These are phyloP conservation scores for Daedalea quercina DNA, from an alignment of 768 basidiomycete genomes.

Conservation along the genomic window DNA sequence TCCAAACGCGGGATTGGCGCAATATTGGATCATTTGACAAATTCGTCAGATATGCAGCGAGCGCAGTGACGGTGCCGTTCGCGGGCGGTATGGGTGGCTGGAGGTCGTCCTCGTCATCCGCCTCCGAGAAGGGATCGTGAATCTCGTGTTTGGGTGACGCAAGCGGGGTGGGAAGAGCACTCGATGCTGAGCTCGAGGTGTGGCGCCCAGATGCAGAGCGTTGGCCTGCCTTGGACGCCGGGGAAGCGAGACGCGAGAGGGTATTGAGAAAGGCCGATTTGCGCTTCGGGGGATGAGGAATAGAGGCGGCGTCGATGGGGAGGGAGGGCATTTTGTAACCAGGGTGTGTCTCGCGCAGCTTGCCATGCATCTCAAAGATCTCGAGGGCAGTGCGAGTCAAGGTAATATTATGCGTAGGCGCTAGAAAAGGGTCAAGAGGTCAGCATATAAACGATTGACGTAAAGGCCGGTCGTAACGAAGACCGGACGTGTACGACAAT, in stretches of 20 bases:
- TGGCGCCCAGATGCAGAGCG: slow-evolving; percentile 29
- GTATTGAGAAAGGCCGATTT: slow-evolving; percentile 85
- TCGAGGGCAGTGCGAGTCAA: slow-evolving; percentile 74
- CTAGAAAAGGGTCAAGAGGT: slow-evolving; percentile 36
- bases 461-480: slow-evolving; percentile 1
- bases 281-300: slow-evolving; percentile 58
- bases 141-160: slow-evolving; percentile 48
- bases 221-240: slow-evolving; percentile 44
- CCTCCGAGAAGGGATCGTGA: slow-evolving; percentile 51
- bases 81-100: slow-evolving; percentile 25
- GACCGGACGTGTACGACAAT: neutral
- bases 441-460: slow-evolving; percentile 8
- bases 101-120: slow-evolving; percentile 16
- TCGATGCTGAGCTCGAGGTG: slow-evolving; percentile 29
- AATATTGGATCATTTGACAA: slow-evolving; percentile 62
- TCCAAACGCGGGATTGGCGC: slow-evolving; percentile 68
- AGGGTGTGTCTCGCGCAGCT: slow-evolving; percentile 63
- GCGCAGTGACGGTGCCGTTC: slow-evolving; percentile 52
- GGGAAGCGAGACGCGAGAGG: slow-evolving; percentile 76
- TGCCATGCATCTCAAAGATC: slow-evolving; percentile 74
- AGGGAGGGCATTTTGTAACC: slow-evolving; percentile 50
- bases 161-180: slow-evolving; percentile 37
- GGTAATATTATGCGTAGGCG: slow-evolving; percentile 86
- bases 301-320: slow-evolving; percentile 49
- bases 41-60: slow-evolving; percentile 77